A percentile compares a stretch with the other conserved stretches of the same genome.
Conservation (phyloP, 2,329 filamentous ascomycete species). For the Coniochaeta hoffmannii region DNA sequence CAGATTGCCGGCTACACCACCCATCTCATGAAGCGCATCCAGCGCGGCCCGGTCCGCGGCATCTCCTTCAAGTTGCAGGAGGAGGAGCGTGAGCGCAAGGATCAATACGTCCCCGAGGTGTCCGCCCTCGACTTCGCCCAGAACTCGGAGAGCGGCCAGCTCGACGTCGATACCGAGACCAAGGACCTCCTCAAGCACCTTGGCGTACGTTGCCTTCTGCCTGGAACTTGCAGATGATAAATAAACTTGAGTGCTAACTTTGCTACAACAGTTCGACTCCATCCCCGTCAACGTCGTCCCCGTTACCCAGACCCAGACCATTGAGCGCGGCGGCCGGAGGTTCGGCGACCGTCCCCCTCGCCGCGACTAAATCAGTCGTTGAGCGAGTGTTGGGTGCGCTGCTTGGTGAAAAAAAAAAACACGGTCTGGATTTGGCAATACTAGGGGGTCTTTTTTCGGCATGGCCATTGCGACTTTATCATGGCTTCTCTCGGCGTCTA, state of each 20-base stretch:
- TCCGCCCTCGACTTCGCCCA: constrained; percentile 98
- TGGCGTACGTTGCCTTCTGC: constrained; percentile 67
- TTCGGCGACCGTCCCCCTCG: constrained; percentile 34
- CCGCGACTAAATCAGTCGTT: constrained; percentile 31
- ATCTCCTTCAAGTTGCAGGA: constrained; percentile 99
- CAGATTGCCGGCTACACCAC: constrained; percentile 98
- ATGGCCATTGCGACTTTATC: constrained; percentile 33
- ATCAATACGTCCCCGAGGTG: constrained; percentile 99
- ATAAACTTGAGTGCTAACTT: constrained; percentile 5
- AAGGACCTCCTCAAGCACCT: constrained; percentile 99
- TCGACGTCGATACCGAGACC: constrained; percentile 95
- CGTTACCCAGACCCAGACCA: constrained; percentile 79
- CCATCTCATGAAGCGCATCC: constrained; percentile 99
- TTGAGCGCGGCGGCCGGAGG: constrained; percentile 59
- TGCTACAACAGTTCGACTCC: constrained; percentile 75
- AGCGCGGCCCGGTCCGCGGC: constrained; percentile 97
- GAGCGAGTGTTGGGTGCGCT: neutral
- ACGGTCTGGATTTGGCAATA: constrained; percentile 3
- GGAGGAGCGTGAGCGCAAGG: constrained; percentile 99
- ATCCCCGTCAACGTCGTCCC: constrained; percentile 94
- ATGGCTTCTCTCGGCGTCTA: constrained; percentile 46
- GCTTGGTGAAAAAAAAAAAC: neutral
- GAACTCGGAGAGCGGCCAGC: constrained; percentile 84
- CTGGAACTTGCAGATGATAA: neutral
- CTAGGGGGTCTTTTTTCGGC: neutral